These are phyloP conservation scores for Cucurbitaria berberidis DNA, from an alignment of 2,329 filamentous ascomycete genomes.

Conservation along the genomic window DNA sequence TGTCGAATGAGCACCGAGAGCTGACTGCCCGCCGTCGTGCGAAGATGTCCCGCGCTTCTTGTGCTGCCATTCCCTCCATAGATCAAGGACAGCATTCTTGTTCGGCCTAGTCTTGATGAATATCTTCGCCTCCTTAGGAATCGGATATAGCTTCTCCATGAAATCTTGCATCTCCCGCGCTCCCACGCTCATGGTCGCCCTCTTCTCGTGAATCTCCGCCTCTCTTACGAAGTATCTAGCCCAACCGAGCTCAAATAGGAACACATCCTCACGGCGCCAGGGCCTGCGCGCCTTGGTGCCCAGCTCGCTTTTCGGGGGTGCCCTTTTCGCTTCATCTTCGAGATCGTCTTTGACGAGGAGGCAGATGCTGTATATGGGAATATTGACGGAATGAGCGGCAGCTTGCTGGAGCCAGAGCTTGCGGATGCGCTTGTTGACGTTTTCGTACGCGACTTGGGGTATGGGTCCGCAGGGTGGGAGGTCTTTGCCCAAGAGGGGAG, in stretches of 20 bases:
- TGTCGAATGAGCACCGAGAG: no score
- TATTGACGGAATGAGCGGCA: neutral
- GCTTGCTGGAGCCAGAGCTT: constrained; percentile 20
- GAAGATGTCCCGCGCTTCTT: constrained; percentile 5
- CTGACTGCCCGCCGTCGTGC: no score
- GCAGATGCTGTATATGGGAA: constrained; percentile 15
- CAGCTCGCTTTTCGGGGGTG: constrained; percentile 1
- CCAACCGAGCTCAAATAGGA: constrained; percentile 31
- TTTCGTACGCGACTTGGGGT: constrained; percentile 35
- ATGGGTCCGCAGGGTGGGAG: constrained; percentile 32
- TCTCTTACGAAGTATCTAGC: constrained; percentile 34
- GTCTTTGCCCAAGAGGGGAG: constrained; percentile 26
- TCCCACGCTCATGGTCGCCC: constrained; percentile 14
- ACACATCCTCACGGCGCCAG: constrained; percentile 31
- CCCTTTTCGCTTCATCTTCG: constrained; percentile 9
- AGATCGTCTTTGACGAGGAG: constrained; percentile 10
- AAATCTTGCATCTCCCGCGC: constrained; percentile 17
- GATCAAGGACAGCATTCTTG: constrained; percentile 4
- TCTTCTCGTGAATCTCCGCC: constrained; percentile 10
- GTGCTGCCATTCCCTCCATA: constrained; percentile 31
- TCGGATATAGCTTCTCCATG: constrained; percentile 7
- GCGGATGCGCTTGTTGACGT: constrained; percentile 25
- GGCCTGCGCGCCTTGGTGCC: constrained; percentile 18
- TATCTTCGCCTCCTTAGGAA: constrained; percentile 21
- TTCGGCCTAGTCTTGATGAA: neutral